These are phyloP conservation scores for Camellia granthamiana DNA, from an alignment of 148 eudicot species.

Conservation along the genomic window DNA sequence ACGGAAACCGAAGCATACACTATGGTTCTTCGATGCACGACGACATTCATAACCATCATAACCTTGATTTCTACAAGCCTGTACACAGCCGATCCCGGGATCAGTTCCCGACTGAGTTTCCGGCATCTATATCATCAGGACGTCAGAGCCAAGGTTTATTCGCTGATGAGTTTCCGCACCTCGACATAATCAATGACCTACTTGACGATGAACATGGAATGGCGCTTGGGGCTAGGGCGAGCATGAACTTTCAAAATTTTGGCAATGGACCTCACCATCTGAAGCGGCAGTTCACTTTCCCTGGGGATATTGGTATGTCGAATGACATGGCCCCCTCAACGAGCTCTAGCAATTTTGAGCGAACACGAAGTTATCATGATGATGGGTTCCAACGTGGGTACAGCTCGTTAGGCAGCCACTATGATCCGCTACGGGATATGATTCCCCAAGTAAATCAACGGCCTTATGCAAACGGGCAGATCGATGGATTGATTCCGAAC, in stretches of 20 bases:
- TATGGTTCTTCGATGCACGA: conserved; percentile 35
- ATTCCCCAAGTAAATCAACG: conserved; percentile 41
- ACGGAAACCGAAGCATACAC: conserved; percentile 38
- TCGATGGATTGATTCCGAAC: conserved; percentile 44
- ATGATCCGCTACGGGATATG: conserved; percentile 48
- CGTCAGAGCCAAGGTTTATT: conserved; percentile 46
- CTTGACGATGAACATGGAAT: conserved; percentile 74
- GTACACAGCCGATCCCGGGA: conserved; percentile 36
- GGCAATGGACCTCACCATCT: conserved; percentile 39
- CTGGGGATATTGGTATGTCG: conserved; percentile 48
- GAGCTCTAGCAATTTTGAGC: conserved; percentile 57
- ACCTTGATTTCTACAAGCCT: conserved; percentile 39
- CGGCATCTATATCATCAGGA: conserved; percentile 49
- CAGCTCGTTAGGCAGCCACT: conserved; percentile 38
- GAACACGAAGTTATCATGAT: conserved; percentile 53
- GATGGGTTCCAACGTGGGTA: conserved; percentile 53
- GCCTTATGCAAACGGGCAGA: conserved; percentile 62
- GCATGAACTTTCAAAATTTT: conserved; percentile 35
- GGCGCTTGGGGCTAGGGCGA: conserved; percentile 25
- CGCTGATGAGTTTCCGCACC: conserved; percentile 90
- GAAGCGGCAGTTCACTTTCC: conserved; percentile 51
- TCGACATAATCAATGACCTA: conserved; percentile 91
- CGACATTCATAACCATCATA: conserved; percentile 24
- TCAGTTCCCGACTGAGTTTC: conserved; percentile 35
- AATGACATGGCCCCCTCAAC: conserved; percentile 45